Evolutionary conservation across 306 rosid genomes (phyloP).

Genomic region (Quercus bicolor): DNA sequence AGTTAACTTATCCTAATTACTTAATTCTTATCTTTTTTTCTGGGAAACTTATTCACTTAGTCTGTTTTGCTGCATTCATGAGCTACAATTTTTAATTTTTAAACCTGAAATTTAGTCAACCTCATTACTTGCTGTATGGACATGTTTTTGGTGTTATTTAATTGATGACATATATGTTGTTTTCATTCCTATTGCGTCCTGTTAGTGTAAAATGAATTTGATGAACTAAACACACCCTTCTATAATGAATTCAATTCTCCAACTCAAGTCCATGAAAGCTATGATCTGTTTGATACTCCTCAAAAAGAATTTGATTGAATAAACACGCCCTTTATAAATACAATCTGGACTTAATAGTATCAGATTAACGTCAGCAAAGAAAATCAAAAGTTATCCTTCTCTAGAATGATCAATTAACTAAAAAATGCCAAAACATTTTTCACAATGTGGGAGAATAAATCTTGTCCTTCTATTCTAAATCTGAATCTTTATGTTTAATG

Average conservation of each 20-base stretch:
- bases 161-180: not conserved
- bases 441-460: not conserved
- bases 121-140: not conserved
- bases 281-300: too few relatives aligned
- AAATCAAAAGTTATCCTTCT: not conserved
- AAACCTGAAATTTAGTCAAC: not conserved
- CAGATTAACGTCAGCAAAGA: not conserved
- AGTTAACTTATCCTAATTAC: conserved; percentile 5
- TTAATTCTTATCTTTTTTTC: not conserved
- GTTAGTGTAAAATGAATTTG: not conserved
- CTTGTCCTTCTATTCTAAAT: not conserved
- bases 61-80: not conserved
- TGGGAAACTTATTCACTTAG: not conserved
- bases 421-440: too few relatives aligned
- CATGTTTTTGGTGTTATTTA: not conserved
- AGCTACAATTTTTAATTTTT: not conserved
- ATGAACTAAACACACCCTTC: not conserved
- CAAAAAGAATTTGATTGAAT: not conserved
- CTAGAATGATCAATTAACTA: not conserved
- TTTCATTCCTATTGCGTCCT: not conserved
- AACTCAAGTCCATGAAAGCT: too few relatives aligned
- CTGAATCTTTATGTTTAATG: too few relatives aligned
- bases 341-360: not conserved
- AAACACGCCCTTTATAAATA: not conserved
- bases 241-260: not conserved